A percentile compares a stretch with the other conserved stretches of the same genome.
Conservation (phyloP, 2,329 filamentous ascomycete species). For the Uncinocarpus reesii region DNA sequence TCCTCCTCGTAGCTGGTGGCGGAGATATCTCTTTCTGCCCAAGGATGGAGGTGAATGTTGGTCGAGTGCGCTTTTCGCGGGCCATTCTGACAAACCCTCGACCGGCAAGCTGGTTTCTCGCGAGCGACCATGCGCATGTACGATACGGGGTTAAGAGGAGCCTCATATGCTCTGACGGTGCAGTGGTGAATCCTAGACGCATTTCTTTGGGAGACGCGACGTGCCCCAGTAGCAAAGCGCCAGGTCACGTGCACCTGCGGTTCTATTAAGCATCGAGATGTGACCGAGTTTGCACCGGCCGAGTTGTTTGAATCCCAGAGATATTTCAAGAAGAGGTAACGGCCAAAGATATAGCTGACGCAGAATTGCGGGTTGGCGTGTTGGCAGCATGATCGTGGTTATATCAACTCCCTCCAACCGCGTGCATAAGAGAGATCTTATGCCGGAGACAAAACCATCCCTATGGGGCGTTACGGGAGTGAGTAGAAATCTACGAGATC, state of each 20-base stretch:
- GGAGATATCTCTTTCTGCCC: conserved; percentile 41
- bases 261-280: too few species aligned
- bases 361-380: too few species aligned
- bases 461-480: too few species aligned
- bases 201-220: not conserved
- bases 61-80: conserved; percentile 6
- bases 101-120: not conserved
- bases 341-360: too few species aligned
- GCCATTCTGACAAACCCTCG: not conserved
- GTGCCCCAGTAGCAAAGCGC: not conserved
- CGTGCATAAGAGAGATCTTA: too few species aligned
- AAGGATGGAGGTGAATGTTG: not conserved
- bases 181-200: not conserved
- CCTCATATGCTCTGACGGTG: not conserved
- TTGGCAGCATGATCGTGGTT: too few species aligned
- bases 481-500: too few species aligned
- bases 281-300: too few species aligned
- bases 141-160: not conserved
- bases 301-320: too few species aligned
- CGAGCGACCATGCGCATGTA: not conserved
- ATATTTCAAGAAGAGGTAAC: too few species aligned
- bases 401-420: too few species aligned
- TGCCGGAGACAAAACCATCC: too few species aligned
- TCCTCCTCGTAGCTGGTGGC: conserved; percentile 44
- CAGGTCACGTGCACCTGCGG: conserved; percentile 5